Evolutionary conservation across 768 basidiomycete genomes (phyloP).

Genomic region (Dictyophora rubrovolvata): DNA sequence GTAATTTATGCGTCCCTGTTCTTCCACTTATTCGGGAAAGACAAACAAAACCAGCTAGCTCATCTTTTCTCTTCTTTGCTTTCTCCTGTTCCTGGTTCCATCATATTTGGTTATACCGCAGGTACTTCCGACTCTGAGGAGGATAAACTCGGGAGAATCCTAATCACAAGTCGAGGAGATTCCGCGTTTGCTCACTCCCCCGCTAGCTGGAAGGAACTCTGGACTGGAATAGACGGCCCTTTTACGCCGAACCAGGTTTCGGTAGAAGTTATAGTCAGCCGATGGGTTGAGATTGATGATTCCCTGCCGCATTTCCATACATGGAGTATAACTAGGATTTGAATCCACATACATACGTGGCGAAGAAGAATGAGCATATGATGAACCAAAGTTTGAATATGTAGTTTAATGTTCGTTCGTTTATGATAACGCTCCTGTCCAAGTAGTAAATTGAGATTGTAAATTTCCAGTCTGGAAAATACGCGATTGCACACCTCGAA

Average conservation of each 20-base stretch:
- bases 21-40: conserved; percentile 16
- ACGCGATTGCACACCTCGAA: too few species aligned
- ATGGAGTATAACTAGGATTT: conserved; percentile 4
- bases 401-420: too few species aligned
- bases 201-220: conserved; percentile 27
- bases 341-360: too few species aligned
- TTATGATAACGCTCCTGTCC: too few species aligned
- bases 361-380: too few species aligned
- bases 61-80: conserved; percentile 10
- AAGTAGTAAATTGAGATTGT: too few species aligned
- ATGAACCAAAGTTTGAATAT: too few species aligned
- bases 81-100: conserved; percentile 10
- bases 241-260: conserved; percentile 7
- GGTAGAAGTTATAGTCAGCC: not conserved
- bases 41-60: conserved; percentile 11
- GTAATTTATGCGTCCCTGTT: conserved; percentile 13
- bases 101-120: conserved; percentile 13
- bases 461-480: too few species aligned
- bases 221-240: conserved; percentile 20
- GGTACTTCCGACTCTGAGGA: conserved; percentile 5
- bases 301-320: not conserved
- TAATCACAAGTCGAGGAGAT: not conserved
- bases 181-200: conserved; percentile 21
- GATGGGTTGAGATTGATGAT: not conserved
- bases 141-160: not conserved